Evolutionary conservation across 1,139 yeast genomes (phyloP), one percentile per base, ranked within the genome.

Genomic region (Suhomyces terraborum): DNA sequence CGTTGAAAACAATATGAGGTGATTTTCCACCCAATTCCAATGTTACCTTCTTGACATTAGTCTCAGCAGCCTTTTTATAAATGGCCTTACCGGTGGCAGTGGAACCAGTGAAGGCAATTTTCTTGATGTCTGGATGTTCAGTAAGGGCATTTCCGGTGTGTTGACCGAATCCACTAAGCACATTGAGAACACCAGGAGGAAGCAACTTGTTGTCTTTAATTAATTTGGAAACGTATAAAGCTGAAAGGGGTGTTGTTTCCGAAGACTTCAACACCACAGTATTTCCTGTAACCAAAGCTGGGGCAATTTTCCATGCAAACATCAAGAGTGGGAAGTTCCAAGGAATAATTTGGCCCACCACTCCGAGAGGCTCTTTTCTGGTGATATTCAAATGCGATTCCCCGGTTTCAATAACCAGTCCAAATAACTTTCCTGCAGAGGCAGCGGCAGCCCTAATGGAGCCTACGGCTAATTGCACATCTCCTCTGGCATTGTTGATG

Each of bases 21-120:
- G 93, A 84, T 71, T 86, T 86, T 57, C 95, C 95, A 56, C 95
- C 95, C 56, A 85, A 80, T 70, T 86, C 95, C 54, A 86, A 77
- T 32, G 95, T 85, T 41, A 84, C 86, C 67, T 84, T 83, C 75
- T 85, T 85, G 65, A 84, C 70, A 66, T 80, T 81, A 33, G 85
- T 74, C 49, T 61, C 63, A 32, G 91, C 84, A 55, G 89, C 86
- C 52, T 80, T 76, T 61, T 74, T 77, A 88, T 86, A 79, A 52
- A 86, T 83, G 54, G 69, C 72, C 60, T 84, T 81, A 61, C 95
- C 95, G 50, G 87, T 82, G 43, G 82, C 84, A 45, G 95, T 86
- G 22, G 94, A 85, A 54, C 95, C 95, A 38, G 95, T 86, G 67
- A 86, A 86, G 18, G 95, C 93, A 57, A 86, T 76, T 75, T 86